Evolutionary conservation across 2,329 filamentous ascomycete genomes (phyloP), one percentile per base, ranked within the genome.

Genomic region (Fusarium cicatricum): DNA sequence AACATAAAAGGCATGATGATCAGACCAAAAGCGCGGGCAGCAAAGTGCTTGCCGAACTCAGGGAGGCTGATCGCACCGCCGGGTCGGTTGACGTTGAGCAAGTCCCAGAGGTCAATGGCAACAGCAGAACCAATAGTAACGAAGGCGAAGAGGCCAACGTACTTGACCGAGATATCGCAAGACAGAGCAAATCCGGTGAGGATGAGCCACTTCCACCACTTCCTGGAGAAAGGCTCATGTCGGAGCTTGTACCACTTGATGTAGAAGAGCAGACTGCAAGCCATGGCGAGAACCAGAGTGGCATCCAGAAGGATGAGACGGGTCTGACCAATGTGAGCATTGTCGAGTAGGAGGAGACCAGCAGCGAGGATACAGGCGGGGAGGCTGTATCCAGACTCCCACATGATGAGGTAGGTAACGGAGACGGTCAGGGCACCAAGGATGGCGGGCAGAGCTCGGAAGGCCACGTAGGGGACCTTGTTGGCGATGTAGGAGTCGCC

Each of bases 161-260:
- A 99, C 81, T 99, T 99, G 74, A 91, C 96, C 50, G 95, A 98
- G 70, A 99, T 98, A 73, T 97, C 95, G 74, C 94, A 98, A 73
- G 93, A 97, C 73, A 99, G 84, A 57, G 89, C 89, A 73, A 99
- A 94, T 56, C 95, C 95, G 8, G 95, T 99, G 69, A 98, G 78
- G 60, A 99, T 86, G 55, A 99, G 85, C 95, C 95, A 99, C 78
- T 99, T 99, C 95, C 95, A 99, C 95, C 95, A 99, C 79, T 99
- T 98, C 59, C 92, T 86, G 56, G 90, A 87, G 74, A 99, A 99
- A 3, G 95, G 84, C 63, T 88, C 84, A 69, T 98, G 93, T 67
- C 95, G 86, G 66, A 94, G 81, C 83, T 98, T 99, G 82, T 98
- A 98, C 79, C 98, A 99, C 67, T 93, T 92, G 77, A 99, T 90